Percentiles rank a stretch among this genome's conserved stretches.
These are phyloP conservation scores for Populus alba DNA, from an alignment of 345 rosid genomes.

Conservation along the genomic window DNA sequence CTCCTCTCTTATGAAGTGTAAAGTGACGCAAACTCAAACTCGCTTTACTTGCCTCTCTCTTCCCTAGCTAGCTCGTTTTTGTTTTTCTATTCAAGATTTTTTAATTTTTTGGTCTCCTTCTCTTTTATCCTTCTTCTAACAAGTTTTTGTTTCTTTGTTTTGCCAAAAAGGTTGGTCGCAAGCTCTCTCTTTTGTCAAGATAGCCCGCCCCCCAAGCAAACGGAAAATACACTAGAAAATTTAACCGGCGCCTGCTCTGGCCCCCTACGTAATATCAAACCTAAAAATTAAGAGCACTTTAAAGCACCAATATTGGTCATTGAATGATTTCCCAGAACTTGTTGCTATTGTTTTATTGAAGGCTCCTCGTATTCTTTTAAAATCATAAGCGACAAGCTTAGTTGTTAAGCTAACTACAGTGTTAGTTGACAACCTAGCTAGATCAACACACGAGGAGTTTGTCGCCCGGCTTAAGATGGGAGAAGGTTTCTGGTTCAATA, in stretches of 20 bases:
- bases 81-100: conserved; percentile 22
- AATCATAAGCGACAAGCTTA: neutral
- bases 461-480: neutral
- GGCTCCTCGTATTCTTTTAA: neutral
- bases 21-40: conserved; percentile 24
- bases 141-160: neutral
- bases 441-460: neutral
- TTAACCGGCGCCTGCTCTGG: neutral
- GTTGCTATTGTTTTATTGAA: neutral
- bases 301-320: neutral
- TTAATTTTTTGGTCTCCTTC: neutral
- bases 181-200: conserved; percentile 36
- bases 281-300: neutral
- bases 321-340: neutral
- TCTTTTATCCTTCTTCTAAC: neutral
- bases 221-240: neutral
- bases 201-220: conserved; percentile 29
- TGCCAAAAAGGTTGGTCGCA: conserved; percentile 14
- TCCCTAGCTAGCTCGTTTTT: conserved; percentile 5
- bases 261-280: neutral
- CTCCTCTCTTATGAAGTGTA: conserved; percentile 32
- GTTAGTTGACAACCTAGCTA: neutral
- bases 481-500: neutral
- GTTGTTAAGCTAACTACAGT: neutral
- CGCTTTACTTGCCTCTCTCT: conserved; percentile 20